Evolutionary conservation across 2,329 filamentous ascomycete species (phyloP).

Genomic region (Aspergillus ibericus): DNA sequence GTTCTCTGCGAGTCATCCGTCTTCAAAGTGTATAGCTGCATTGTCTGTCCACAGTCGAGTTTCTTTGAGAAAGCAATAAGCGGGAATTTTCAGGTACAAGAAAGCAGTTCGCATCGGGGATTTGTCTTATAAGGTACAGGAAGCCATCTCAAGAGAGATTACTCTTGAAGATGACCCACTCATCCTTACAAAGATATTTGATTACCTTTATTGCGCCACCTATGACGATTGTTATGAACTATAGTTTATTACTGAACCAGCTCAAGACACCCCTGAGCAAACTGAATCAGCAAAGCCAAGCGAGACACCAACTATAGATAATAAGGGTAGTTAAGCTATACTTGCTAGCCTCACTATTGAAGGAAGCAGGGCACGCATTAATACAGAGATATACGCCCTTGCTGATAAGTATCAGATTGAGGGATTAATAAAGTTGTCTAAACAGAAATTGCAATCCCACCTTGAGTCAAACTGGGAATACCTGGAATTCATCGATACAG

Average conservation of each 20-base stretch:
- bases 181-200: not conserved
- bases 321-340: not conserved
- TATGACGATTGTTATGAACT: not conserved
- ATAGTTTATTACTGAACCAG: not conserved
- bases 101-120: not conserved
- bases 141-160: not conserved
- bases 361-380: not conserved
- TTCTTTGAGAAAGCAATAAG: constrained; percentile 1
- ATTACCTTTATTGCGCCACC: constrained; percentile 5
- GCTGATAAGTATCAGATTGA: not conserved
- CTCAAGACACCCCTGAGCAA: not conserved
- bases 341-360: not conserved
- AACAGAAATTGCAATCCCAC: not conserved
- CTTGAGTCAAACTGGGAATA: constrained; percentile 1
- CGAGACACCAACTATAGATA: not conserved
- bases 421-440: not conserved
- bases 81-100: not conserved
- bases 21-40: not conserved
- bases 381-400: constrained; percentile 1
- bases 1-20: not conserved
- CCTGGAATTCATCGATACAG: not conserved
- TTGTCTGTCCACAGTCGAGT: constrained; percentile 4
- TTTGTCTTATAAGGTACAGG: not conserved
- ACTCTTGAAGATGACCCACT: not conserved
- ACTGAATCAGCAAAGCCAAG: not conserved